Base-by-base conservation (phyloP, 1,284 basidiomycete species). In the Cutaneotrichosporon arboriforme region DNA sequence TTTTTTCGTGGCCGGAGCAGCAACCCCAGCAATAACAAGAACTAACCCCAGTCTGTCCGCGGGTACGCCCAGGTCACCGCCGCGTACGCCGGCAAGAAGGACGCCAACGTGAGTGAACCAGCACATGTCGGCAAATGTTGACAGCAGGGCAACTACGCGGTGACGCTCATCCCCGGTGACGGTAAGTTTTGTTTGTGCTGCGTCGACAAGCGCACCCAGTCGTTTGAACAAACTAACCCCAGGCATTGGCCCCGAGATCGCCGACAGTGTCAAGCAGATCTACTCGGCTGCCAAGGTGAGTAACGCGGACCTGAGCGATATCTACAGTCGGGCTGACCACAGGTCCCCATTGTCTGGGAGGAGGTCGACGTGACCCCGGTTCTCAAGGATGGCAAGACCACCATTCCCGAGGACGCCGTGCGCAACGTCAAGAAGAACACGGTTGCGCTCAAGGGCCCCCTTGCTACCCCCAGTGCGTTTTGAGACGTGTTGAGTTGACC, bases 191-290 rank as follows among this genome's bases (percentile, higher is more conserved):
- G n/a, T 21, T 43, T 18, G 23, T 22, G 22, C 23, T 38, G 17
- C 26, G 2, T 44, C 46, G 47, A 55, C n/a, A n/a, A n/a, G n/a
- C n/a, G n/a, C n/a, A n/a, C n/a, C n/a, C n/a, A n/a, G n/a, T n/a
- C n/a, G n/a, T n/a, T n/a, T n/a, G n/a, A n/a, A n/a, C n/a, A n/a
- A n/a, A 23, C 43, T 45, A 31, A 45, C 18, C 18, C 12, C 61
- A 92, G 90, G 93, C 76, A 98, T 99, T 80, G 96, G 96, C 46
- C 92, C 94, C 46, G 96, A 99, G 80, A 97, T 99, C 67, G 89
- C 90, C 76, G 81, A 96, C 79, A 87, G 93, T 58, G 86, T 99
- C 69, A 96, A 96, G 79, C 79, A 84, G 62, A 98, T 99, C 76
- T 98, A 94, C 77, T 77, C 78, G 47, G 87, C 89, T 61, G 93